Evolutionary conservation across 2,329 filamentous ascomycete genomes (phyloP), one percentile per base, ranked within the genome.

Genomic region (Verticillium dahliae): DNA sequence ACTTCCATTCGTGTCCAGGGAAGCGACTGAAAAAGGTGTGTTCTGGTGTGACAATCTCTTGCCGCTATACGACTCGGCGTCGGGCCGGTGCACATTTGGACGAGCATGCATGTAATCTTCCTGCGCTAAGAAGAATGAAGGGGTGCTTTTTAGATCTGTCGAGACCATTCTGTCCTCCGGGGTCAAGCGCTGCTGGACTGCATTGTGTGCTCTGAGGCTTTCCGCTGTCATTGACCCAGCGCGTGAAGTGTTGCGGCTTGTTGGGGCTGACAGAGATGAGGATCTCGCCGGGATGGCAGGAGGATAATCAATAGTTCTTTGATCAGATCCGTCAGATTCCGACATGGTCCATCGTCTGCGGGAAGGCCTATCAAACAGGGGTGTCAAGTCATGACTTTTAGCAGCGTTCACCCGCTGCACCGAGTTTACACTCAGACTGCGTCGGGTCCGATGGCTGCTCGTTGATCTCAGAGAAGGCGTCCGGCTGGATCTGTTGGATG

Each of bases 211-310:
- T 61, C 80, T 80, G 39, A 86, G 71, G 65, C 84, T 88, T 61
- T 86, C 84, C 0, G 82, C 75, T 5, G 85, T 87, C 62, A 87
- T 69, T 0, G 85, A 88, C 3, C 77, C 80, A 10, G 80, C 75
- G 35, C 83, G 75, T 11, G 82, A 85, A 6, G 70, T 75, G 66
- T 85, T 85, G 50, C 83, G 78, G 68, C 85, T 88, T 1, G 84
- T 86, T 1, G 85, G 83, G 1, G 85, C 85, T 3, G 86, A 88
- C 7, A 88, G 74, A 14, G 85, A 88, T 1, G 86, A 87, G 50
- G 80, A 80, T 54, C 85, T 80, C 38, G 75, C 70, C 1, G 85
- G 85, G 37, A 88, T 80, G 7, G 75, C 73, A 10, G 85, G 86
- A 10, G 85, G 82, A 61, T 80, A 86, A 69, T 88, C 85, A 60